Base-by-base conservation (phyloP, 2,329 filamentous ascomycete genomes). In the Colletotrichum cuscutae region DNA sequence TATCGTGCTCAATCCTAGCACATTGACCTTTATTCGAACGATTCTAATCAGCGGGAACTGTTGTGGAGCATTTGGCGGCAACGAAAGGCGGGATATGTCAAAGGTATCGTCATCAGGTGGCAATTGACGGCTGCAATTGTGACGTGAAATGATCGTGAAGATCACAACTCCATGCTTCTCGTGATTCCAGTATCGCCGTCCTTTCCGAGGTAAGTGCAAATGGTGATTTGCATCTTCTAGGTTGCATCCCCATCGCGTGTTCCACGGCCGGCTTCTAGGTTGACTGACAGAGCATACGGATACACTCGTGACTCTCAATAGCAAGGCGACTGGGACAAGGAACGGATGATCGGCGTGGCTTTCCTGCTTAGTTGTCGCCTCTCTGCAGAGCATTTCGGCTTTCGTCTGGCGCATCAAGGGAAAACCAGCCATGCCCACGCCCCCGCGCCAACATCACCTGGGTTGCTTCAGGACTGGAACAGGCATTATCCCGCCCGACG, bases 11-110 rank as follows among this genome's bases (percentile, higher is more conserved):
- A 26, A 72, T 59, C 65, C 65, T 54, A 30, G 69, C 42, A 57
- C 30, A 63, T 72, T n/a, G 42, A 64, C 69, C 65, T 69, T 69
- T 65, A 24, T 69, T 63, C 59, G 24, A 64, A 64, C 53, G 19
- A 42, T 22, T 71, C 59, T 49, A 46, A 54, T 46, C 65, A 56
- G 65, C 65, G 65, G 59, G 32, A 72, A 65, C 32, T 72, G 24
- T 28, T 19, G 65, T 64, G 54, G 59, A 65, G 60, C 65, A 35
- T 22, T 22, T 5, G 42, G 54, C 59, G 46, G 53, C 49, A 65
- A 64, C n/a, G 37, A 46, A 46, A 46, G 42, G 54, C 49, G 30
- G 49, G 13, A 52, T 3, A 30, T 42, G 22, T 13, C 57, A 15
- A 37, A 53, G 22, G 7, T 22, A 58, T 68, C 24, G 52, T 59